These are phyloP conservation scores for Ramalina peruviana DNA, from an alignment of 495 filamentous ascomycete species.

Conservation along the genomic window DNA sequence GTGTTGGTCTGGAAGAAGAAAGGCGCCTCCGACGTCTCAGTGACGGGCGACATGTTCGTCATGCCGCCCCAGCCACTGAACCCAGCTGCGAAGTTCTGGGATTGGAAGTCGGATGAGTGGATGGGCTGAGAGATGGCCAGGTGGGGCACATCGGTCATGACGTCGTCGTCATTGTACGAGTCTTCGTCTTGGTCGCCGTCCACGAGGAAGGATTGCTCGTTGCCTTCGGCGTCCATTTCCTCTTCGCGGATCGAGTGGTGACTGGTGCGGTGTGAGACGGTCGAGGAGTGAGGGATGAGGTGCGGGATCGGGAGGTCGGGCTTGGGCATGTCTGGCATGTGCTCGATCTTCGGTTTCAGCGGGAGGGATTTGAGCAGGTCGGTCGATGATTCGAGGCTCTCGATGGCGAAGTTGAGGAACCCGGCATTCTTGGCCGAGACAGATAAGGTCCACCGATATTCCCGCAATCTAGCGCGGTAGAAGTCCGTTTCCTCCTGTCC, in stretches of 20 bases:
- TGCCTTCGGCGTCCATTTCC: neutral
- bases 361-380: constrained; percentile 35
- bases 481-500: constrained; percentile 89
- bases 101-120: neutral
- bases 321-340: constrained; percentile 6
- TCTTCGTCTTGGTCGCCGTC: constrained; percentile 5
- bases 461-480: constrained; percentile 69
- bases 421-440: constrained; percentile 71
- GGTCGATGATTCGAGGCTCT: constrained; percentile 33
- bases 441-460: constrained; percentile 88
- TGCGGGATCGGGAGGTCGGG: constrained; percentile 8
- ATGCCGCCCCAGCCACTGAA: neutral
- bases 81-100: neutral
- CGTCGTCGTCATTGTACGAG: constrained; percentile 6
- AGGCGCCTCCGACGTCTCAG: neutral
- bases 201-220: neutral
- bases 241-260: neutral
- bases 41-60: neutral
- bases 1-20: constrained; percentile 2
- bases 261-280: too few relatives aligned
- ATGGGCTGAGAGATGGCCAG: neutral
- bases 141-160: neutral
- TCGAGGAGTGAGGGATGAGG: constrained; percentile 5
- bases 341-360: constrained; percentile 31
- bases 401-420: constrained; percentile 42